Conservation (phyloP, 1,284 basidiomycete genomes). For the Irpex rosettiformis region DNA sequence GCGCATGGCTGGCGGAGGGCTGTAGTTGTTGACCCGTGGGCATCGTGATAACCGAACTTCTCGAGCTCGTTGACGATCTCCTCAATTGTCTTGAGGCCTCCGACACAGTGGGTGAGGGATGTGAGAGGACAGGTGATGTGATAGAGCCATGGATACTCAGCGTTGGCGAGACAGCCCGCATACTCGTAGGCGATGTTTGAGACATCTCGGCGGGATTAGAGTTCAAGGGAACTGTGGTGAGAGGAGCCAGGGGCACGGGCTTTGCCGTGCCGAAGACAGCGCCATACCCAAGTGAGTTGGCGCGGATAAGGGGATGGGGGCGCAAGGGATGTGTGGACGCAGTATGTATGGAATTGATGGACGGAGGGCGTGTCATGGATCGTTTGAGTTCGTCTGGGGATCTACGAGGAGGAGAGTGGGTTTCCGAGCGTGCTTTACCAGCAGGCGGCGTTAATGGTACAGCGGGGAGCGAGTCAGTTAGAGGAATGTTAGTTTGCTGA, state of each 20-base stretch:
- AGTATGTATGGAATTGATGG: constrained; percentile 51
- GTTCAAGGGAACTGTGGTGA: constrained; percentile 51
- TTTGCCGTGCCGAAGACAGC: constrained; percentile 31
- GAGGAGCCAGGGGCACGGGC: constrained; percentile 56
- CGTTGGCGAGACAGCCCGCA: constrained; percentile 27
- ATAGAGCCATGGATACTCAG: constrained; percentile 33
- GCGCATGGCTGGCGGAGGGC: constrained; percentile 27
- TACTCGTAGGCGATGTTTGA: constrained; percentile 31
- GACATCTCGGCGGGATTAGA: constrained; percentile 42
- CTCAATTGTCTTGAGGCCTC: constrained; percentile 34
- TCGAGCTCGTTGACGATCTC: constrained; percentile 64
- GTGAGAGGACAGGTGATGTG: constrained; percentile 23
- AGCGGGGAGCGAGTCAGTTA: constrained; percentile 3
- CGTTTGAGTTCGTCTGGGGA: constrained; percentile 30
- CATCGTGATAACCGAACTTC: constrained; percentile 58
- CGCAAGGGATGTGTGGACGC: constrained; percentile 40
- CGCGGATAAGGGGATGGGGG: constrained; percentile 73
- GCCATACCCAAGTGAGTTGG: constrained; percentile 55
- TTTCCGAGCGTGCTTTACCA: constrained; percentile 37
- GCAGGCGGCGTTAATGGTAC: constrained; percentile 24
- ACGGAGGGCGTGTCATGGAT: constrained; percentile 56
- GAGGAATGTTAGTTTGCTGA: constrained; percentile 12
- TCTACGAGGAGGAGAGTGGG: constrained; percentile 37
- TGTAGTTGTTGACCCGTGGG: constrained; percentile 33
- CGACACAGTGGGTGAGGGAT: constrained; percentile 27